phyloP scores from a whole-genome alignment of 495 filamentous ascomycete species.

The Penicillium antarcticum region DNA sequence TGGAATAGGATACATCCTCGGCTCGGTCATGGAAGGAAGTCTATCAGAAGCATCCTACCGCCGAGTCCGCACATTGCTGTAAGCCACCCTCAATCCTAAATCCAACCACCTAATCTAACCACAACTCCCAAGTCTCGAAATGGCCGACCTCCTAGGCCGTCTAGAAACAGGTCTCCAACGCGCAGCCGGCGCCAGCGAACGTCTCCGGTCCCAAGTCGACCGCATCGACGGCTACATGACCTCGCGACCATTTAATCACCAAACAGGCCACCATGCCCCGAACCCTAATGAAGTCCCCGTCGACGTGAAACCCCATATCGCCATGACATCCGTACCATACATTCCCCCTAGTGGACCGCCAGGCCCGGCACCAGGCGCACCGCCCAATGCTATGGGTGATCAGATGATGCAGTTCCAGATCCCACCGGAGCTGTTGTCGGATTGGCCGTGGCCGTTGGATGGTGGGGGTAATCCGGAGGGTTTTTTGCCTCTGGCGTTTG shows the following conservation, averaged over 20 bases:
- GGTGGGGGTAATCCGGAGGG: slow-evolving; percentile 25
- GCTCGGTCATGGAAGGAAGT: slow-evolving; percentile 46
- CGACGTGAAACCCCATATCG: slow-evolving; percentile 11
- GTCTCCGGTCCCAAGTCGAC: slow-evolving; percentile 40
- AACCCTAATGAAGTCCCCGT: slow-evolving; percentile 5
- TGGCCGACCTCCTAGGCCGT: slow-evolving; percentile 47
- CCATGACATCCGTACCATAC: slow-evolving; percentile 9
- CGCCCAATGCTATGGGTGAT: slow-evolving; percentile 12
- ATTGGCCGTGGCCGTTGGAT: slow-evolving; percentile 42
- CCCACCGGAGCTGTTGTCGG: slow-evolving; percentile 33
- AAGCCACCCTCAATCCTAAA: slow-evolving; percentile 1
- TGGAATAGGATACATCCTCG: slow-evolving; percentile 48
- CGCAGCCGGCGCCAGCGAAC: slow-evolving; percentile 35
- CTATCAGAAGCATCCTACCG: slow-evolving; percentile 44
- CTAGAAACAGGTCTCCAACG: slow-evolving; percentile 41
- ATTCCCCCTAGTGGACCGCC: not conserved
- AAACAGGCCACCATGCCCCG: slow-evolving; percentile 8
- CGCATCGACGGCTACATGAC: slow-evolving; percentile 49
- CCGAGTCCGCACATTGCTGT: slow-evolving; percentile 42
- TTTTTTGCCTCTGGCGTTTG: slow-evolving; percentile 25
- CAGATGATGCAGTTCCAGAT: slow-evolving; percentile 36
- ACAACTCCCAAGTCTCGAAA: slow-evolving; percentile 24
- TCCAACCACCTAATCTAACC: not conserved
- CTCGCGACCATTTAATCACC: slow-evolving; percentile 20
- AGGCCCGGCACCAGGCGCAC: not conserved